Percentiles rank a stretch among this genome's conserved stretches.
phyloP scores from a whole-genome alignment of 2,329 filamentous ascomycete genomes.

The Salinomyces thailandicus region DNA sequence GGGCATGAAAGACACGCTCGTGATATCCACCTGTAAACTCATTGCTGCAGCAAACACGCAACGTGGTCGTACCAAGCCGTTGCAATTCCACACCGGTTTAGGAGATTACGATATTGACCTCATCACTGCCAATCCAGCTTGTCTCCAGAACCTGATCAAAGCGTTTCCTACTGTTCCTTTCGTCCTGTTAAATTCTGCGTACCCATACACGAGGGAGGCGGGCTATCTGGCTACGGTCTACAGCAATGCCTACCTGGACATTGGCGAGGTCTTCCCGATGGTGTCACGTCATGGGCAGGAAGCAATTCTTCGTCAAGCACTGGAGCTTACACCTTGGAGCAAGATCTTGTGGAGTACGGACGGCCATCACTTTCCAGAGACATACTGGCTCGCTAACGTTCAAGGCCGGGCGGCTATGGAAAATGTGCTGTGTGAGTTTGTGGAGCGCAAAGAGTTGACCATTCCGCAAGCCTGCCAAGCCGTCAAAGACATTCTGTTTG shows the following conservation, averaged over 20 bases:
- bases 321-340: conserved; percentile 63
- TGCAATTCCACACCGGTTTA: conserved; percentile 76
- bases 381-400: conserved; percentile 59
- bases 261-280: conserved; percentile 73
- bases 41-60: conserved; percentile 39
- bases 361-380: conserved; percentile 70
- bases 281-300: conserved; percentile 68
- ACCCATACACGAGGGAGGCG: conserved; percentile 68
- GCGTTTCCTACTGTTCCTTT: conserved; percentile 60
- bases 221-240: conserved; percentile 71
- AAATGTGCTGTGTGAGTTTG: conserved; percentile 56
- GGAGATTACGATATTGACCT: conserved; percentile 71
- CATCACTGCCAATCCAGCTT: conserved; percentile 59
- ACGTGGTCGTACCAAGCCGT: conserved; percentile 49
- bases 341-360: conserved; percentile 76
- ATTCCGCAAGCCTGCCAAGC: conserved; percentile 52
- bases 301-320: conserved; percentile 55
- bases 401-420: conserved; percentile 64
- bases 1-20: conserved; percentile 58
- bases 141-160: conserved; percentile 63
- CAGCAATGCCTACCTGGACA: conserved; percentile 69
- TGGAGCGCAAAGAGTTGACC: conserved; percentile 52
- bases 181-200: conserved; percentile 68
- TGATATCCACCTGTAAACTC: conserved; percentile 52
- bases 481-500: conserved; percentile 60